Conservation (phyloP, 768 basidiomycete species). For the Suillus fuscotomentosus region DNA sequence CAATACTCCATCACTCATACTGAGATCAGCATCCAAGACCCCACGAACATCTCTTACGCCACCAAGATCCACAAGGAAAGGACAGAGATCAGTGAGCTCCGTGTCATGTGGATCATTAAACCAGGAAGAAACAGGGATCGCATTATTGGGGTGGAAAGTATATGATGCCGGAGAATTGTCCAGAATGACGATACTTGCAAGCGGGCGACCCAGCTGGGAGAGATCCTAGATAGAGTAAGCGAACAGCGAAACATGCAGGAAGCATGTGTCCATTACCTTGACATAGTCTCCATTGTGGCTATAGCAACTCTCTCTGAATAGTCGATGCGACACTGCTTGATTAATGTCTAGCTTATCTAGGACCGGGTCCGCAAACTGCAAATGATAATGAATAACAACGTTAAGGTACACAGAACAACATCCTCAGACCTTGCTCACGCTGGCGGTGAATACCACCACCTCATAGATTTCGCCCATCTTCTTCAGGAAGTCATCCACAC, state of each 20-base stretch:
- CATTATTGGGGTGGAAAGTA: constrained; percentile 81
- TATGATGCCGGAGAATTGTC: constrained; percentile 80
- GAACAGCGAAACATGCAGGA: constrained; percentile 7
- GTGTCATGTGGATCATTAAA: constrained; percentile 79
- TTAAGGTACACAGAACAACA: constrained; percentile 7
- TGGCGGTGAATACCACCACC: constrained; percentile 92
- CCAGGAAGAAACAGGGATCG: constrained; percentile 74
- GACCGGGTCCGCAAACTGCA: constrained; percentile 94
- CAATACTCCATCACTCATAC: neutral
- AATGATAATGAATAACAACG: constrained; percentile 1
- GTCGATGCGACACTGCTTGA: constrained; percentile 81
- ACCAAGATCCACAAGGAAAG: constrained; percentile 66
- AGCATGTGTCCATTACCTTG: constrained; percentile 55
- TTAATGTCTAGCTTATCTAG: constrained; percentile 89
- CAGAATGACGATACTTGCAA: constrained; percentile 68
- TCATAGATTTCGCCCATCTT: constrained; percentile 97
- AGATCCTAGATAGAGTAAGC: constrained; percentile 49
- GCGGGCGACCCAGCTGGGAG: constrained; percentile 70
- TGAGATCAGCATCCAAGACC: constrained; percentile 41
- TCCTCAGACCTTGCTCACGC: constrained; percentile 77
- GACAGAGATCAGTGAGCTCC: constrained; percentile 66
- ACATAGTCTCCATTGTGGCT: constrained; percentile 96
- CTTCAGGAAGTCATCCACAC: constrained; percentile 94
- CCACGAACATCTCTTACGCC: constrained; percentile 65
- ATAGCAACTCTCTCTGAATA: constrained; percentile 95